Conservation (phyloP, 2,329 filamentous ascomycete species). For the Botryosphaeria dothidea region DNA sequence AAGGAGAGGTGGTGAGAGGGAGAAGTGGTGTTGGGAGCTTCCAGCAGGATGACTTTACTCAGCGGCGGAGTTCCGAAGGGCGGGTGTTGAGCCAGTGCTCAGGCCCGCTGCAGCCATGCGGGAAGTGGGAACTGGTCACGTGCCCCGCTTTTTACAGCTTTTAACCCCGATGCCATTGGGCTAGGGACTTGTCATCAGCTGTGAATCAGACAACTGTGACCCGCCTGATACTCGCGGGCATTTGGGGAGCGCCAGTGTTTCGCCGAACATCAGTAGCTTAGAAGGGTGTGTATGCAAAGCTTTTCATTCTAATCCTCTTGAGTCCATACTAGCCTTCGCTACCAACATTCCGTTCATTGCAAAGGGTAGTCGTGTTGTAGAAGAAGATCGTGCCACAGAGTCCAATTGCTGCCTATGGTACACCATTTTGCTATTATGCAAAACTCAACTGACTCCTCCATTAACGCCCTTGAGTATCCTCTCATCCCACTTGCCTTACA, state of each 20-base stretch:
- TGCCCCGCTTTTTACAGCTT: neutral
- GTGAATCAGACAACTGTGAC: no score
- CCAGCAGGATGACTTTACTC: slow-evolving; percentile 4
- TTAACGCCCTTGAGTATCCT: slow-evolving; percentile 2
- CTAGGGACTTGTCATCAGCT: no score
- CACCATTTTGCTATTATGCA: neutral
- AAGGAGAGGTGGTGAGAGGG: slow-evolving; percentile 1
- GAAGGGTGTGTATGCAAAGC: no score
- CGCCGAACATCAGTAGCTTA: no score
- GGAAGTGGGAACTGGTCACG: slow-evolving; percentile 10
- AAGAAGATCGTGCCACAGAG: neutral
- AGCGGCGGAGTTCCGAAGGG: slow-evolving; percentile 14
- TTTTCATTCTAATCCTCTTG: no score
- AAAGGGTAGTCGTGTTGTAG: neutral
- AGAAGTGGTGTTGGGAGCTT: slow-evolving; percentile 16
- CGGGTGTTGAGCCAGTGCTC: slow-evolving; percentile 10
- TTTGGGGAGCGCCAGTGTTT: no score
- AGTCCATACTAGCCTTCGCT: no score
- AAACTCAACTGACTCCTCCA: slow-evolving; percentile 1
- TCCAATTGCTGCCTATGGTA: slow-evolving; percentile 12
- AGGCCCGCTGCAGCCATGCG: neutral
- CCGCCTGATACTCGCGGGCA: no score
- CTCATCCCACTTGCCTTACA: neutral
- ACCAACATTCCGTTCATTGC: neutral
- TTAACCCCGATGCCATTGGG: slow-evolving; percentile 4